A percentile compares a stretch with the other conserved stretches of the same genome.
Evolutionary conservation across 441 rosid genomes (phyloP).

Genomic region (Omphalea diandra): DNA sequence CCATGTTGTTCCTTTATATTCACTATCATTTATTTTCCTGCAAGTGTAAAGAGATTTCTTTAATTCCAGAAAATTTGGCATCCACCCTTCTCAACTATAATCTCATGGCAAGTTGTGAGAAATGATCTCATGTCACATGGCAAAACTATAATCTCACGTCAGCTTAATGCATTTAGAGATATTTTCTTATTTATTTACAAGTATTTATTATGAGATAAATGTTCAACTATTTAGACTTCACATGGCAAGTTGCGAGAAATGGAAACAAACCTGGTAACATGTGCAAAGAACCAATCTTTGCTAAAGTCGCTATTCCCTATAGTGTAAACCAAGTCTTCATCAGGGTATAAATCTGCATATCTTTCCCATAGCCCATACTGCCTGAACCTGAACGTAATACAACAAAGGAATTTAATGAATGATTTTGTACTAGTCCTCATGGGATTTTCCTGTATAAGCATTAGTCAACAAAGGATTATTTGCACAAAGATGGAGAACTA

Average conservation of each 20-base stretch:
- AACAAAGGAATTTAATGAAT: background rate
- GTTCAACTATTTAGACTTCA: too few species aligned
- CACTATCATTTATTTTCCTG: slow-evolving; percentile 48
- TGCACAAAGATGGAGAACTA: background rate
- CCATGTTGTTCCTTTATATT: slow-evolving; percentile 68
- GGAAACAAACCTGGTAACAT: slow-evolving; percentile 46
- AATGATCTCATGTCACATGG: too few species aligned
- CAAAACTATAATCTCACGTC: too few species aligned
- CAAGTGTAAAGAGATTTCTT: background rate
- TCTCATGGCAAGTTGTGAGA: too few species aligned
- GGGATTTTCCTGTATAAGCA: too few species aligned
- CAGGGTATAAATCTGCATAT: slow-evolving; percentile 49
- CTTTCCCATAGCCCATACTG: slow-evolving; percentile 66
- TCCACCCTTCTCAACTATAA: too few species aligned
- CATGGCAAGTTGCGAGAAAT: background rate
- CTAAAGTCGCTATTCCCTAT: slow-evolving; percentile 40
- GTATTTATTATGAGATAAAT: too few species aligned
- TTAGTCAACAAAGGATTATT: too few species aligned
- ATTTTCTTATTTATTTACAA: too few species aligned
- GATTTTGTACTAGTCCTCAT: too few species aligned
- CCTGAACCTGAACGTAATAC: slow-evolving; percentile 56
- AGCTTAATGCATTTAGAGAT: too few species aligned
- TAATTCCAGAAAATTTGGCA: background rate
- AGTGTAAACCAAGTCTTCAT: slow-evolving; percentile 49
- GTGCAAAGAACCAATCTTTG: slow-evolving; percentile 62